Evolutionary conservation across 1,284 basidiomycete genomes (phyloP), one percentile per base, ranked within the genome.

Genomic region (Puccinia polysora): DNA sequence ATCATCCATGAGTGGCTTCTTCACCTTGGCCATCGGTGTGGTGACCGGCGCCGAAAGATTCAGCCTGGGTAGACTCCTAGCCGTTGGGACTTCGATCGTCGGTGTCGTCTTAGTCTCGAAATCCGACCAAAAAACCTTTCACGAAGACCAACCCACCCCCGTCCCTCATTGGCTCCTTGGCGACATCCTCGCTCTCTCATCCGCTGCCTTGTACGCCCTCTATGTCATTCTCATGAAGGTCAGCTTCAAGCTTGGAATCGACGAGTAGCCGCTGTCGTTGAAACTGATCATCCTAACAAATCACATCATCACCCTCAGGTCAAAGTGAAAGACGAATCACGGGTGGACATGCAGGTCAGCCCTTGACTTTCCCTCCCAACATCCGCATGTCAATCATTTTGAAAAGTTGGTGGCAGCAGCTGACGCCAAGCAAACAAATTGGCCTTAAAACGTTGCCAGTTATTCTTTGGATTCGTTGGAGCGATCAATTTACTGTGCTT

Each of bases 201-300:
- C 89, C 14, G 90, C 91, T 0, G 75, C 90, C 8, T 89, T 91
- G 79, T 97, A 97, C 81, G 89, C 94, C 0, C 81, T 91, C 62
- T 99, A 99, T 80, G 89, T 96, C 40, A 89, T 89, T 75, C 83
- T 97, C 45, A 85, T 99, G 78, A 98, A 98, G 82, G 75, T 76
- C 14, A 10, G n/a, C 12, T 55, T 34, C n/a, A 14, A 25, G 8
- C 28, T 71, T 14, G 25, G 25, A 14, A 52, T 14, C 14, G 23
- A 15, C 10, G 25, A 52, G 25, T 52, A 45, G 40, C 40, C n/a
- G 10, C 10, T 45, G 40, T 10, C 40, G 40, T 45, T 45, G 10
- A n/a, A 10, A 45, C n/a, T n/a, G n/a, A n/a, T n/a, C n/a, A n/a
- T n/a, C n/a, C n/a, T n/a, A n/a, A n/a, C n/a, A n/a, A n/a, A n/a